Base-by-base conservation (phyloP, 164 flowering plant genomes). In the Aristolochia californica region DNA sequence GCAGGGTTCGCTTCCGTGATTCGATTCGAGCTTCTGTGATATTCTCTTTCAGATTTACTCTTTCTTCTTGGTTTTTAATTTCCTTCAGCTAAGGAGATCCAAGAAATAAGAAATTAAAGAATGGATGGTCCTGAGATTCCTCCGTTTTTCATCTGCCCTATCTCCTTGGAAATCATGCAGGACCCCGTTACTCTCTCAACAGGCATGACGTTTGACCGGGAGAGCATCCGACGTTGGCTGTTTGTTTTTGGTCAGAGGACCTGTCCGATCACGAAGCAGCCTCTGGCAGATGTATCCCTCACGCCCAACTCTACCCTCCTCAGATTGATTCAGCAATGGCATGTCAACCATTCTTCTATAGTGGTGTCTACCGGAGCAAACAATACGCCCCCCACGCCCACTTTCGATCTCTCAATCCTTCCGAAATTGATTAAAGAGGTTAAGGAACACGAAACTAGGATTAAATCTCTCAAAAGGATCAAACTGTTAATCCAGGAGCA, bases 291-390 rank as follows among this genome's bases (percentile, higher is more conserved):
- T 45, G 14, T 5, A 14, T 47, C 64, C n/a, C 65, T 87, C 8
- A 87, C 83, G 0, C 95, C 95, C 10, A 87, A 87, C 69, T 80
- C 78, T 66, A 84, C 82, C 47, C 79, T 87, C 55, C 79, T 80
- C 4, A 75, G 95, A 1, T 58, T 87, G 48, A 78, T 84, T 50
- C 82, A 87, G 47, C 68, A 82, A 0, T 87, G 95, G 95, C 72
- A 81, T 64, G 50, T 59, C 43, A 64, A 62, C 59, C 62, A 78
- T 56, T 25, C 54, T 56, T 11, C 65, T 64, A 48, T 30, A 22
- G 5, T 23, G 24, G 1, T 15, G 43, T 8, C 43, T 4, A 55
- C 22, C 70, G 77, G 40, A 13, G 30, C 54, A 14, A 50, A 21
- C 22, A 47, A 18, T 17, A 14, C 21, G 14, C 4, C 30, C 9